Conservation (phyloP, 495 filamentous ascomycete species). For the Neurospora sp. region DNA sequence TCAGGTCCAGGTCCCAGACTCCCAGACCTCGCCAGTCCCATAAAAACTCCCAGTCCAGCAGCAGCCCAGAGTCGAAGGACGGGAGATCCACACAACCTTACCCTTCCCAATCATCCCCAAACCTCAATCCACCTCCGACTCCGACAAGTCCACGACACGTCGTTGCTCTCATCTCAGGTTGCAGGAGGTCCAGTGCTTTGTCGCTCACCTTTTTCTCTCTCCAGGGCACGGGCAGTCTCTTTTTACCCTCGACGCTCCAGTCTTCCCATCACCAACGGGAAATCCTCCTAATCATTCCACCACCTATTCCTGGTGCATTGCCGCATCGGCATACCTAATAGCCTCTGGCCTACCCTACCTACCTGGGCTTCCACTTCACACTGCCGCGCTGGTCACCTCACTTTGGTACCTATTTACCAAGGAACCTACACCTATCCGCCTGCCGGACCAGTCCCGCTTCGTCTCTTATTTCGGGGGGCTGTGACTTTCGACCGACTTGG, state of each 20-base stretch:
- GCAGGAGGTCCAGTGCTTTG: not conserved
- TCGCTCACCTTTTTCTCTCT: not conserved
- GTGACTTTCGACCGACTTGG: not conserved
- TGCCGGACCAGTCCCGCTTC: not conserved
- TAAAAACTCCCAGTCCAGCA: not conserved
- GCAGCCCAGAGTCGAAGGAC: not conserved
- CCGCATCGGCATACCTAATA: not conserved
- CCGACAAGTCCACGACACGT: not conserved
- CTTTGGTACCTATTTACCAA: not conserved
- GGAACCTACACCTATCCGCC: not conserved
- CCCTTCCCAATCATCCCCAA: not conserved
- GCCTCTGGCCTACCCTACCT: not conserved
- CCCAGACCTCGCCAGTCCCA: not conserved
- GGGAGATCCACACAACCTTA: not conserved
- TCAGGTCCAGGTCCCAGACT: not conserved
- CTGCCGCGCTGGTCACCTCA: not conserved
- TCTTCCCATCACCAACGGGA: not conserved
- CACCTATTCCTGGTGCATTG: not conserved
- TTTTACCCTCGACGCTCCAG: not conserved
- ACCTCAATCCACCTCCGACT: not conserved
- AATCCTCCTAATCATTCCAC: not conserved
- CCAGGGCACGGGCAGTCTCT: not conserved
- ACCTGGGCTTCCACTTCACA: not conserved
- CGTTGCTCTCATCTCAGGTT: not conserved
- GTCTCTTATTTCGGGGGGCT: not conserved